These are phyloP conservation scores for Cladosporium phlei DNA, from an alignment of 2,329 filamentous ascomycete genomes.

Conservation along the genomic window DNA sequence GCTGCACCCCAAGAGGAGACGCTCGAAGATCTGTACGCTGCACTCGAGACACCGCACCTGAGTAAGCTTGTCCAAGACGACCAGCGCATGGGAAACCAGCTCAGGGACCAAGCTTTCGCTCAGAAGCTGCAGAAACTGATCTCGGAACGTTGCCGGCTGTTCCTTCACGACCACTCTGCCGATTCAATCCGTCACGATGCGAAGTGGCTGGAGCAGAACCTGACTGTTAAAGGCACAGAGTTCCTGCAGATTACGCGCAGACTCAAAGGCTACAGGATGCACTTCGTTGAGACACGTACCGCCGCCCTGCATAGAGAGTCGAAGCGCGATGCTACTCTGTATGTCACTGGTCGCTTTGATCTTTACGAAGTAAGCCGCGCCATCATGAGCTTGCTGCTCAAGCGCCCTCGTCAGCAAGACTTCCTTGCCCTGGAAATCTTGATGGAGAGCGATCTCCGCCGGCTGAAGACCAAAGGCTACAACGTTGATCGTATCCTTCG, in stretches of 20 bases:
- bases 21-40: slow-evolving; percentile 77
- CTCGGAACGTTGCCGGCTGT: slow-evolving; percentile 81
- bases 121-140: slow-evolving; percentile 72
- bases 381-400: slow-evolving; percentile 73
- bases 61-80: slow-evolving; percentile 75
- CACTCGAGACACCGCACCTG: slow-evolving; percentile 72
- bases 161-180: slow-evolving; percentile 75
- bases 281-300: slow-evolving; percentile 68
- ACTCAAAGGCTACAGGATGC: slow-evolving; percentile 65
- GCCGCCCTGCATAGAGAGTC: slow-evolving; percentile 61
- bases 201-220: slow-evolving; percentile 84
- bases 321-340: slow-evolving; percentile 61
- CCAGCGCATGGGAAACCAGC: slow-evolving; percentile 63
- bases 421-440: slow-evolving; percentile 89
- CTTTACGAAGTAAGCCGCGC: slow-evolving; percentile 90
- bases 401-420: slow-evolving; percentile 79
- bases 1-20: slow-evolving; percentile 85
- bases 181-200: slow-evolving; percentile 81
- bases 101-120: slow-evolving; percentile 64
- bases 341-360: slow-evolving; percentile 70
- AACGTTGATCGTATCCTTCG: slow-evolving; percentile 93
- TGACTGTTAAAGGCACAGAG: slow-evolving; percentile 72
- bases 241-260: slow-evolving; percentile 72
- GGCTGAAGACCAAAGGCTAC: slow-evolving; percentile 82
- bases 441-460: slow-evolving; percentile 75